A percentile compares a stretch with the other conserved stretches of the same genome.
phyloP scores from a whole-genome alignment of 176 grass and related monocot species.

The Cymbopogon citratus region DNA sequence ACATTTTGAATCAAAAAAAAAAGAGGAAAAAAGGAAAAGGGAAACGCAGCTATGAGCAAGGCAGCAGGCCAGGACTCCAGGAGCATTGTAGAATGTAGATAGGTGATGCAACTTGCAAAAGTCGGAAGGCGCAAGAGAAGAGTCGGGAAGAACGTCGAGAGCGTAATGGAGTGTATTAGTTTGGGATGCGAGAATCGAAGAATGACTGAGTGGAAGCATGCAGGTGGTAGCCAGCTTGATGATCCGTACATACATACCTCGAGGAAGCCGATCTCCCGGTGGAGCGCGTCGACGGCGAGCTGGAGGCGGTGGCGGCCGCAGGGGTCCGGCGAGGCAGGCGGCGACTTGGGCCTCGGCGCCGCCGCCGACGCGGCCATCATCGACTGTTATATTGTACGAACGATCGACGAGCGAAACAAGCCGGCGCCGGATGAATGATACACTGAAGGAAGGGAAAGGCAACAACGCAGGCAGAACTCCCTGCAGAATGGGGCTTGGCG shows the following conservation, averaged over 20 bases:
- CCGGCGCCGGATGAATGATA: no score
- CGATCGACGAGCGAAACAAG: no score
- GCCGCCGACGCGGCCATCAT: neutral
- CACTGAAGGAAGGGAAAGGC: no score
- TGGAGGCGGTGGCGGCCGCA: constrained; percentile 57
- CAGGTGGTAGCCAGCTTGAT: no score
- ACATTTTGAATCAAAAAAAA: neutral
- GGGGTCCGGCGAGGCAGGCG: constrained; percentile 46
- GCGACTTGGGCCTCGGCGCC: constrained; percentile 44
- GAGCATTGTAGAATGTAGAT: neutral
- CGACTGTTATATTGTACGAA: no score
- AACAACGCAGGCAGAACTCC: no score
- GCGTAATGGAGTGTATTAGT: no score
- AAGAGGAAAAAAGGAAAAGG: neutral
- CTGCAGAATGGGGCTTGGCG: no score
- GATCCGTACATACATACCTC: constrained; percentile 20
- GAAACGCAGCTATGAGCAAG: no score
- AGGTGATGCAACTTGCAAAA: neutral
- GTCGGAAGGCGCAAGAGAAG: no score
- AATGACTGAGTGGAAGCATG: neutral
- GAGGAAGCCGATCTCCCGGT: constrained; percentile 52
- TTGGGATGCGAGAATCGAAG: neutral
- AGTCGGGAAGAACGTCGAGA: no score
- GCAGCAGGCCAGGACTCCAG: neutral
- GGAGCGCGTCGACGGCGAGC: constrained; percentile 53